These are phyloP conservation scores for Tetracentron sinense DNA, from an alignment of 164 flowering plant genomes.

Conservation along the genomic window DNA sequence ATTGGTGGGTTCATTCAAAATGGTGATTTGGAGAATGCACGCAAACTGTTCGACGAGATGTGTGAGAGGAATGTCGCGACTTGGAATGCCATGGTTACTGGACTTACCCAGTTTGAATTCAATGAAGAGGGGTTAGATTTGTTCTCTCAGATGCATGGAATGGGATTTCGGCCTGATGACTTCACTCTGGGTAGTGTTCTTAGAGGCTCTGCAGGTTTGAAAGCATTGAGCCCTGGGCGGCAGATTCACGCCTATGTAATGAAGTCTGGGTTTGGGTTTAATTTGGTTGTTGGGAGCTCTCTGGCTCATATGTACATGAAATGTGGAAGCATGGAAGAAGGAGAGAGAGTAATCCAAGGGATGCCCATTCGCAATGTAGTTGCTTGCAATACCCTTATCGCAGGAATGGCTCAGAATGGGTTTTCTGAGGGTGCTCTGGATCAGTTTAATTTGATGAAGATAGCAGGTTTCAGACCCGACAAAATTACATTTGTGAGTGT, in stretches of 20 bases:
- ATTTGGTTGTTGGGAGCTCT: too few species aligned
- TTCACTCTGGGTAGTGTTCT: slow-evolving; percentile 48
- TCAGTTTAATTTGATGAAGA: too few species aligned
- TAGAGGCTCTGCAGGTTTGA: slow-evolving; percentile 52
- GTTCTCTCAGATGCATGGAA: slow-evolving; percentile 38
- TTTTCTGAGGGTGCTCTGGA: too few species aligned
- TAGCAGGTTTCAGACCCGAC: too few species aligned
- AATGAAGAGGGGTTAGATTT: slow-evolving; percentile 57
- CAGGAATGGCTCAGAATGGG: too few species aligned
- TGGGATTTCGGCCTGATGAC: slow-evolving; percentile 47
- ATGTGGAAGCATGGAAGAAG: too few species aligned
- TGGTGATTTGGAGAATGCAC: slow-evolving; percentile 54
- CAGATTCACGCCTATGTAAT: slow-evolving; percentile 25
- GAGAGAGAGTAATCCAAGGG: too few species aligned
- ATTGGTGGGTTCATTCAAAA: slow-evolving; percentile 44
- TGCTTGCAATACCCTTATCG: too few species aligned
- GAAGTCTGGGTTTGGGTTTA: not conserved
- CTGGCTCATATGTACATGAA: too few species aligned
- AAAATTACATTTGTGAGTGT: too few species aligned
- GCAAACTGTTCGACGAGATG: slow-evolving; percentile 58
- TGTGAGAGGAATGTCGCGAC: slow-evolving; percentile 55
- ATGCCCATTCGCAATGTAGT: too few species aligned
- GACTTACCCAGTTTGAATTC: slow-evolving; percentile 41
- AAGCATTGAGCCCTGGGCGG: slow-evolving; percentile 27
- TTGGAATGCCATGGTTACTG: slow-evolving; percentile 71